phyloP scores from a whole-genome alignment of 2,329 filamentous ascomycete genomes.

The Fusarium sp. region DNA sequence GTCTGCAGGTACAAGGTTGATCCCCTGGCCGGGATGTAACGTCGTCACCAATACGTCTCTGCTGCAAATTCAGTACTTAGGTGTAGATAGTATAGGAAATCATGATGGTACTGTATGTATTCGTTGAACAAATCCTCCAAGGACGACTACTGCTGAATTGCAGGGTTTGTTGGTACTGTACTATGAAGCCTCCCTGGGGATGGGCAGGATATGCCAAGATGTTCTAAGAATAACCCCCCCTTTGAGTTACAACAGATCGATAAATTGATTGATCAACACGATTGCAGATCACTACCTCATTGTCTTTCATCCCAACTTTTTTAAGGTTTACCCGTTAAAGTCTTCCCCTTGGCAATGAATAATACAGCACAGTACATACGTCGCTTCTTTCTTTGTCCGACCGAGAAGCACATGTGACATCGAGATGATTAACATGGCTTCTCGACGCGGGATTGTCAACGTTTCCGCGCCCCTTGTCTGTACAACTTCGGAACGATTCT shows the following conservation, averaged over 20 bases:
- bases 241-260: conserved; percentile 12
- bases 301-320: neutral
- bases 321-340: conserved; percentile 1
- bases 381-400: neutral
- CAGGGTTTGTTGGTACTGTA: neutral
- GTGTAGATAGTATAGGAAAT: neutral
- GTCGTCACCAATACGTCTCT: neutral
- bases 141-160: neutral
- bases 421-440: neutral
- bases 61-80: neutral
- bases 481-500: neutral
- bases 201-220: neutral
- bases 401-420: neutral
- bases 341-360: neutral
- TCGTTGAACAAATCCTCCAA: neutral
- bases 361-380: neutral
- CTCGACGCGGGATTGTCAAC: neutral
- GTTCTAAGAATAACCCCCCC: neutral
- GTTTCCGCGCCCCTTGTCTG: neutral
- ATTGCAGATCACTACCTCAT: conserved; percentile 9
- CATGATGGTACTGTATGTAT: neutral
- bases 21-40: conserved; percentile 27
- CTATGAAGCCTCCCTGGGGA: neutral
- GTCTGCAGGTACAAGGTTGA: conserved; percentile 25
- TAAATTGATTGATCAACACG: conserved; percentile 9